Percentiles rank a stretch among this genome's conserved stretches.
phyloP scores from a whole-genome alignment of 306 rosid species.

The Pterocarpus santalinus region DNA sequence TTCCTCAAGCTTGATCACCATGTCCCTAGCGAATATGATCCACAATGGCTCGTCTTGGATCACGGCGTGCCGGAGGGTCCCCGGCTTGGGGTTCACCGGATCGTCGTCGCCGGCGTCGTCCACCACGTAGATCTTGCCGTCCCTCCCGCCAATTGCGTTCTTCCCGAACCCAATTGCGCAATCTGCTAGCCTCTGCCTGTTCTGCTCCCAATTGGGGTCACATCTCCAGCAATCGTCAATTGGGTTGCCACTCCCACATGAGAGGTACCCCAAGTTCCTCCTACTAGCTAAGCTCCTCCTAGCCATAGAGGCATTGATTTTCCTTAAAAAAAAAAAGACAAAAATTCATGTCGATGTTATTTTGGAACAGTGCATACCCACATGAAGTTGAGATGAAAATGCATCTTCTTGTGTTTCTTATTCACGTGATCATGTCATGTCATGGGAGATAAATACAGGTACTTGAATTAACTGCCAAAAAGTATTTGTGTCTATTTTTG shows the following conservation, averaged over 20 bases:
- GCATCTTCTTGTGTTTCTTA: neutral
- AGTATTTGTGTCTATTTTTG: no score
- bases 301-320: slow-evolving; percentile 62
- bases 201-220: slow-evolving; percentile 81
- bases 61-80: slow-evolving; percentile 84
- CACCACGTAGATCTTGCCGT: slow-evolving; percentile 79
- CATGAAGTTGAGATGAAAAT: neutral
- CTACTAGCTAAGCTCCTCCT: slow-evolving; percentile 60
- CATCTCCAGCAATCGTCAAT: slow-evolving; percentile 99
- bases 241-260: slow-evolving; percentile 90
- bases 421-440: neutral
- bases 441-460: neutral
- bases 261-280: slow-evolving; percentile 82
- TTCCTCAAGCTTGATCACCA: slow-evolving; percentile 78
- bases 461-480: neutral
- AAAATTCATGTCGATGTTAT: neutral
- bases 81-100: slow-evolving; percentile 79
- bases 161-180: slow-evolving; percentile 96
- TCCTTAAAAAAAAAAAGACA: slow-evolving; percentile 45
- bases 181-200: slow-evolving; percentile 84
- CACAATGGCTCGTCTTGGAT: slow-evolving; percentile 93
- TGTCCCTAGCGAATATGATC: slow-evolving; percentile 86
- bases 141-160: slow-evolving; percentile 80
- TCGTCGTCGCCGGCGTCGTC: slow-evolving; percentile 70
- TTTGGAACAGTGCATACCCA: neutral